Evolutionary conservation across 495 filamentous ascomycete genomes (phyloP).

Genomic region (Neurospora pannonica): DNA sequence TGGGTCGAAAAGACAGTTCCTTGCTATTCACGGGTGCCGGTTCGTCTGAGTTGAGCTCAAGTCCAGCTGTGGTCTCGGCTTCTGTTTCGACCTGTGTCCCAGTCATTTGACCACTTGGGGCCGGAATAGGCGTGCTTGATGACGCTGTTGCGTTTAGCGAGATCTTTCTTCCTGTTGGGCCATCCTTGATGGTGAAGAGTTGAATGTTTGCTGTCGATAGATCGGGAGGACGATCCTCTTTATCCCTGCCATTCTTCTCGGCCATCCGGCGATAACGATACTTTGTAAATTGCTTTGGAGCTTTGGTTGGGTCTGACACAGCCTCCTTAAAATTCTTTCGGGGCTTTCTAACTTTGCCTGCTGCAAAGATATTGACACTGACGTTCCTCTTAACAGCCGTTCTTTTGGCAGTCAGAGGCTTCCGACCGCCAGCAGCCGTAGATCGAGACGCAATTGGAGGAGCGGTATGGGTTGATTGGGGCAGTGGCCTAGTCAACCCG

Average conservation of each 20-base stretch:
- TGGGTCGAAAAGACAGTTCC: neutral
- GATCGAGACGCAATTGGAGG: neutral
- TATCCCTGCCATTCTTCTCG: slow-evolving; percentile 12
- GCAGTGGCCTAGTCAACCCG: neutral
- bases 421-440: neutral
- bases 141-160: neutral
- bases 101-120: neutral
- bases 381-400: slow-evolving; percentile 5
- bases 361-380: slow-evolving; percentile 19
- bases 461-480: neutral
- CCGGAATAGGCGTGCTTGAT: neutral
- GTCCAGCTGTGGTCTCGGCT: neutral
- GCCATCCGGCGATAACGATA: slow-evolving; percentile 10
- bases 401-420: slow-evolving; percentile 11
- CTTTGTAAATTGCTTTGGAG: slow-evolving; percentile 20
- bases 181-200: slow-evolving; percentile 6
- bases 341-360: slow-evolving; percentile 14
- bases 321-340: slow-evolving; percentile 12
- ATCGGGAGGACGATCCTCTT: slow-evolving; percentile 19
- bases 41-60: neutral
- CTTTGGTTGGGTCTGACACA: slow-evolving; percentile 26
- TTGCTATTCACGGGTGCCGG: neutral
- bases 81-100: neutral
- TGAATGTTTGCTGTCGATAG: neutral
- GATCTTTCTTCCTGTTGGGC: neutral